A percentile compares a stretch with the other conserved stretches of the same genome.
phyloP scores from a whole-genome alignment of 2,329 filamentous ascomycete genomes.

The Fusarium sp. region DNA sequence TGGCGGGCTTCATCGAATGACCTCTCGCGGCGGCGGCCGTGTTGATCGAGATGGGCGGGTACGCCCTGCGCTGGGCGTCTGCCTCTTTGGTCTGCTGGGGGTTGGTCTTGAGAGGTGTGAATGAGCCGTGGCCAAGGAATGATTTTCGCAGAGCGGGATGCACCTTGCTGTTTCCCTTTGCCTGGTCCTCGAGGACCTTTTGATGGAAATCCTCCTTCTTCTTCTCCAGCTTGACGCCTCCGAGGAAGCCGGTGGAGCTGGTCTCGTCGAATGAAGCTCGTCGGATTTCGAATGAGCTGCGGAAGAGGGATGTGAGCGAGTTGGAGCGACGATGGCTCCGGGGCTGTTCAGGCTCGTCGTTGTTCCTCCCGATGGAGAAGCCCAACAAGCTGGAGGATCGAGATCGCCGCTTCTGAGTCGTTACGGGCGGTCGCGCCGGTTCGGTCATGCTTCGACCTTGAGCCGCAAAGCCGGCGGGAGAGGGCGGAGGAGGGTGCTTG shows the following conservation, averaged over 20 bases:
- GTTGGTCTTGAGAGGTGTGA: constrained; percentile 45
- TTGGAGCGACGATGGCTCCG: constrained; percentile 49
- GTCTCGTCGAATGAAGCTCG: constrained; percentile 49
- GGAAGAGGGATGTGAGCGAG: constrained; percentile 53
- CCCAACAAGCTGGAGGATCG: constrained; percentile 46
- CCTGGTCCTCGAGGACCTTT: constrained; percentile 43
- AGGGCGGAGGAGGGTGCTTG: constrained; percentile 49
- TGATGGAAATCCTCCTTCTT: constrained; percentile 51
- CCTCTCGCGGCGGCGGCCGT: constrained; percentile 42
- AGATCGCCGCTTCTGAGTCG: constrained; percentile 38
- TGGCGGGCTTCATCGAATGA: constrained; percentile 44
- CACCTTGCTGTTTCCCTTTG: constrained; percentile 43
- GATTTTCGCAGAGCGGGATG: constrained; percentile 52
- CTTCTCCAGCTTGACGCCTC: constrained; percentile 56
- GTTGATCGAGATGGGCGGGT: constrained; percentile 54
- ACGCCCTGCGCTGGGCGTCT: constrained; percentile 46
- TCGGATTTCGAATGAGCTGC: constrained; percentile 50
- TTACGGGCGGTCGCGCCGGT: constrained; percentile 14
- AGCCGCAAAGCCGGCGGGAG: constrained; percentile 11
- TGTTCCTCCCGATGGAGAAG: constrained; percentile 35
- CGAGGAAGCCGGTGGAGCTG: constrained; percentile 53
- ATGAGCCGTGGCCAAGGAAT: constrained; percentile 41
- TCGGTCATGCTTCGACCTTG: constrained; percentile 38
- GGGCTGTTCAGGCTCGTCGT: constrained; percentile 37
- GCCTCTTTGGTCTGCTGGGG: constrained; percentile 37